phyloP scores from a whole-genome alignment of 2,329 filamentous ascomycete species.

The Venturiaceae sp. region DNA sequence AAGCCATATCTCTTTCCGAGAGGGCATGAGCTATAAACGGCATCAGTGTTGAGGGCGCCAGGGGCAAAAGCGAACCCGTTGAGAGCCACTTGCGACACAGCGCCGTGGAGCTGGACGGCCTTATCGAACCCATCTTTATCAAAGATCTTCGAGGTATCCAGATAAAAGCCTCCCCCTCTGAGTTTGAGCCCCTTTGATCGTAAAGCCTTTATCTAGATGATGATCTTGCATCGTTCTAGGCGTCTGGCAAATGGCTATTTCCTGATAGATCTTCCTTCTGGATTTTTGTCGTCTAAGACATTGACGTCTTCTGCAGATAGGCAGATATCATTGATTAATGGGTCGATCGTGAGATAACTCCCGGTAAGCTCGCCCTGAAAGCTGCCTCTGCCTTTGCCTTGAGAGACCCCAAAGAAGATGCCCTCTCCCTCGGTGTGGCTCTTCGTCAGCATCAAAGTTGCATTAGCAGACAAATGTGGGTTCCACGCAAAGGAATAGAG shows the following conservation, averaged over 20 bases:
- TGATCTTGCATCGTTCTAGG: not conserved
- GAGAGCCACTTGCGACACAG: no score
- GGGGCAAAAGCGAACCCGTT: no score
- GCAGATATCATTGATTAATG: not conserved
- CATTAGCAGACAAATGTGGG: not conserved
- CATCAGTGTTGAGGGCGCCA: no score
- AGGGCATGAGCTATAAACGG: no score
- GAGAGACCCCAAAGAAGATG: not conserved
- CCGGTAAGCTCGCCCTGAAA: not conserved
- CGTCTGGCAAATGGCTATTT: not conserved
- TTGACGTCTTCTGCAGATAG: not conserved
- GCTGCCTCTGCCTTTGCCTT: not conserved
- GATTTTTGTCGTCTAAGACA: not conserved
- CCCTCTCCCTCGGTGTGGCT: not conserved
- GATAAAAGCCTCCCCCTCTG: no score
- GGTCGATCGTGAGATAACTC: not conserved
- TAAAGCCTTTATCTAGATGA: no score
- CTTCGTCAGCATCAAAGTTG: not conserved
- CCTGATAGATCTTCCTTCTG: not conserved
- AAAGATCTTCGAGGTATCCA: no score
- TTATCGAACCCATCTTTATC: no score
- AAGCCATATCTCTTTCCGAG: no score
- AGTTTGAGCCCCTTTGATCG: no score
- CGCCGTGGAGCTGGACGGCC: no score
- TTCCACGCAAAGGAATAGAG: not conserved